A percentile compares a stretch with the other conserved stretches of the same genome.
These are phyloP conservation scores for Clarireedia homoeocarpa DNA, from an alignment of 2,329 filamentous ascomycete species.

Conservation along the genomic window DNA sequence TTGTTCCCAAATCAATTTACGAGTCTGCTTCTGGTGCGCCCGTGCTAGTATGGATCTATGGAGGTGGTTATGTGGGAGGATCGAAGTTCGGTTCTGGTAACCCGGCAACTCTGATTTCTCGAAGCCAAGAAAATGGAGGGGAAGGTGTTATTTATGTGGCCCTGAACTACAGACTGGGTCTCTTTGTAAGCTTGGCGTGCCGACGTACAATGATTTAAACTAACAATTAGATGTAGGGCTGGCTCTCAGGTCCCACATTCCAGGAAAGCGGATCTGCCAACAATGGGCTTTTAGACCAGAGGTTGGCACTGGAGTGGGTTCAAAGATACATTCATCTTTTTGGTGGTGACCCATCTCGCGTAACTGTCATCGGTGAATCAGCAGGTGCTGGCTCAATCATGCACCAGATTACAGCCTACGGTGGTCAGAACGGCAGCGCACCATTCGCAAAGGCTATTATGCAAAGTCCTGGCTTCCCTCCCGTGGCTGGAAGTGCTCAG, in stretches of 20 bases:
- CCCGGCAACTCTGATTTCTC: constrained; percentile 33
- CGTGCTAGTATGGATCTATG: constrained; percentile 19
- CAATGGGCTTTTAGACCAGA: constrained; percentile 45
- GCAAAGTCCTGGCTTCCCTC: constrained; percentile 24
- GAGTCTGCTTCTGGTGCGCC: constrained; percentile 12
- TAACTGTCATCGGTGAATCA: constrained; percentile 44
- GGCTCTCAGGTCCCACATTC: constrained; percentile 35
- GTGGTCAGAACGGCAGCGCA: constrained; percentile 30
- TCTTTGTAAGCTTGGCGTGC: constrained; percentile 20
- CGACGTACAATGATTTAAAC: neutral
- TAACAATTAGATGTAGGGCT: constrained; percentile 14
- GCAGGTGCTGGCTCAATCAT: constrained; percentile 46
- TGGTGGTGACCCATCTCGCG: constrained; percentile 42
- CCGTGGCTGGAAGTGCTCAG: neutral
- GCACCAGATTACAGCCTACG: constrained; percentile 47
- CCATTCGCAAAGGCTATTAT: constrained; percentile 36
- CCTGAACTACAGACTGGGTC: constrained; percentile 29
- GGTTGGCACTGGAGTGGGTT: constrained; percentile 50
- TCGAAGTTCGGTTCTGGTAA: constrained; percentile 33
- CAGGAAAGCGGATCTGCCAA: constrained; percentile 39
- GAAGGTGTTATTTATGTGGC: constrained; percentile 31
- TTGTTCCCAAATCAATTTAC: constrained; percentile 35
- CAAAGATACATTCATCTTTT: constrained; percentile 45
- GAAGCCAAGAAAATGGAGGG: constrained; percentile 20
- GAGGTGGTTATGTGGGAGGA: constrained; percentile 37